Evolutionary conservation across 140 eudicot genomes (phyloP).

Genomic region (Flaveria floridana): DNA sequence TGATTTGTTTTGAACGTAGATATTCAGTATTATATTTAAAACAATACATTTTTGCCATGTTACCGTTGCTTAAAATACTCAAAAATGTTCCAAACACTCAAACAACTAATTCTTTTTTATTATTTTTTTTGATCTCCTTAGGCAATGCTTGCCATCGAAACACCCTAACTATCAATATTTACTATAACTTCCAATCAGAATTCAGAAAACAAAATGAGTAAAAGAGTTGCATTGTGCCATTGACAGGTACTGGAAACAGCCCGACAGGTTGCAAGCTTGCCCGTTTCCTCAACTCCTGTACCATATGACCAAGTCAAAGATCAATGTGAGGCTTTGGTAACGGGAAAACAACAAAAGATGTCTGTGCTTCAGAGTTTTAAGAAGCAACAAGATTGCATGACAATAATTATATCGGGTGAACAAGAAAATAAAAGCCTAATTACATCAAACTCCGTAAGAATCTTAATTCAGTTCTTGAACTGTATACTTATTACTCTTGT

Average conservation of each 20-base stretch:
- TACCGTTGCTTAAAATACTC: background rate
- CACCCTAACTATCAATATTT: background rate
- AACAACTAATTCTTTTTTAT: background rate
- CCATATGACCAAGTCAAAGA: slow-evolving; percentile 69
- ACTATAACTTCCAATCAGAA: background rate
- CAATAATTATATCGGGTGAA: slow-evolving; percentile 37
- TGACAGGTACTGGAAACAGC: slow-evolving; percentile 70
- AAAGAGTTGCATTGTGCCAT: background rate
- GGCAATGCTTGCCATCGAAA: background rate
- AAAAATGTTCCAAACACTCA: background rate
- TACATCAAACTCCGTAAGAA: slow-evolving; percentile 39
- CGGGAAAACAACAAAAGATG: slow-evolving; percentile 71
- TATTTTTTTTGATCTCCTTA: background rate
- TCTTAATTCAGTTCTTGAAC: background rate
- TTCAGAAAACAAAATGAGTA: background rate
- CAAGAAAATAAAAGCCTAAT: slow-evolving; percentile 25
- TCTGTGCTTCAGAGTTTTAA: slow-evolving; percentile 63
- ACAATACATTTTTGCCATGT: background rate
- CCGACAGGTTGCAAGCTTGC: slow-evolving; percentile 57
- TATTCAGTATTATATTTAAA: background rate
- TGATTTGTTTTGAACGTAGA: background rate
- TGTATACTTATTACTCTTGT: background rate
- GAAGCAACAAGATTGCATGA: slow-evolving; percentile 51
- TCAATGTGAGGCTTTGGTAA: slow-evolving; percentile 77
- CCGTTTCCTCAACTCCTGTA: slow-evolving; percentile 41